Percentiles rank a stretch among this genome's conserved stretches.
Evolutionary conservation across 2,329 filamentous ascomycete genomes (phyloP).

Genomic region (Fusarium sp.): DNA sequence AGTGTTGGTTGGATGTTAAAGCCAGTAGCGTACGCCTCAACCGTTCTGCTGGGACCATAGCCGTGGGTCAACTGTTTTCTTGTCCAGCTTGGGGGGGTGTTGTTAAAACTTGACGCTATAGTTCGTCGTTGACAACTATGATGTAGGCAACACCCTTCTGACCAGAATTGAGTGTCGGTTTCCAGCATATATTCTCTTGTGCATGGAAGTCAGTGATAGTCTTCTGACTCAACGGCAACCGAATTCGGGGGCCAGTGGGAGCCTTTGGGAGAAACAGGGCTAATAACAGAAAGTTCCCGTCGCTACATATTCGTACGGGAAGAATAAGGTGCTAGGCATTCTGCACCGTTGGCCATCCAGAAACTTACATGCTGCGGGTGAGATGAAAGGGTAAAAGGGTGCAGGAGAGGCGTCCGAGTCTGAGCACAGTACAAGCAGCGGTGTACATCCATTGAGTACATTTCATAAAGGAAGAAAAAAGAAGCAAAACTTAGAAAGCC

Average conservation of each 20-base stretch:
- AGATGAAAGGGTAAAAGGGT: constrained; percentile 6
- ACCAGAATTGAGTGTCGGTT: neutral
- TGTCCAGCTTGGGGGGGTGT: constrained; percentile 1
- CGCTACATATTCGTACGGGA: neutral
- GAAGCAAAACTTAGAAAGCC: neutral
- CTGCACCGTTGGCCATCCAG: neutral
- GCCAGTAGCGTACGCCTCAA: constrained; percentile 20
- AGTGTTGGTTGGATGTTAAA: constrained; percentile 8
- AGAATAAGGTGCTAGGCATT: neutral
- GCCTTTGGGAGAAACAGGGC: neutral
- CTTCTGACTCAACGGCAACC: neutral
- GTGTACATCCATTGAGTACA: constrained; percentile 11
- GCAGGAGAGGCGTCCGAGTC: neutral
- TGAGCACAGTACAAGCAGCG: constrained; percentile 5
- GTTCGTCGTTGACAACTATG: neutral
- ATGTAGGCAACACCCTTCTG: neutral
- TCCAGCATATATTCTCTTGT: neutral
- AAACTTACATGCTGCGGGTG: constrained; percentile 8
- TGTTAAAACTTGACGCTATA: constrained; percentile 15
- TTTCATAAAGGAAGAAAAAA: neutral
- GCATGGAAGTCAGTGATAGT: neutral
- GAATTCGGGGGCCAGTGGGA: neutral
- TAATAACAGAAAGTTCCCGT: neutral
- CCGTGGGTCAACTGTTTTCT: constrained; percentile 4
- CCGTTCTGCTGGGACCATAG: constrained; percentile 22